A percentile compares a stretch with the other conserved stretches of the same genome.
phyloP scores from a whole-genome alignment of 2,329 filamentous ascomycete genomes.

The Talaromyces sp. region DNA sequence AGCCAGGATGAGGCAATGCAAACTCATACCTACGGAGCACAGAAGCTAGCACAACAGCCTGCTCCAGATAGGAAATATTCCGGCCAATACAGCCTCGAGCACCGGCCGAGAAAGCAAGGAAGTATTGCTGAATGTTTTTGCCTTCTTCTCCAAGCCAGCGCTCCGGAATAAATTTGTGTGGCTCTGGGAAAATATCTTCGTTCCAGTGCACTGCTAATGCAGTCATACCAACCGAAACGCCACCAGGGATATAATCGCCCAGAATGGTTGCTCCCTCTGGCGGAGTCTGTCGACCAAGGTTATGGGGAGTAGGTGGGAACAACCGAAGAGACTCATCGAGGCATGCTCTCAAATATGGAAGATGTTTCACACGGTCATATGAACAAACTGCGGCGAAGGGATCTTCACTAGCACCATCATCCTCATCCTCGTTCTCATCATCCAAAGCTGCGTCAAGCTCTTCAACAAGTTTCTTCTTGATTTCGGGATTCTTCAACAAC shows the following conservation, averaged over 20 bases:
- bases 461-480: not conserved
- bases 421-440: not conserved
- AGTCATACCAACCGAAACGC: not conserved
- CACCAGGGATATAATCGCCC: not conserved
- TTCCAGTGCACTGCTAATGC: not conserved
- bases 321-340: not conserved
- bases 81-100: not conserved
- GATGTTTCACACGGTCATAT: not conserved
- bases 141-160: not conserved
- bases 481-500: not conserved
- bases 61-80: not conserved
- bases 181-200: not conserved
- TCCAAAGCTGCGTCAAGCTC: not conserved
- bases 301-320: not conserved
- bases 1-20: not conserved
- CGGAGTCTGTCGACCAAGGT: not conserved
- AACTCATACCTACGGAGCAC: not conserved
- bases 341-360: not conserved
- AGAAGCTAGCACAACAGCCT: not conserved
- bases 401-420: not conserved
- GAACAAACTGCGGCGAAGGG: not conserved
- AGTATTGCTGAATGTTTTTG: not conserved
- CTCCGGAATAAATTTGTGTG: not conserved
- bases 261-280: not conserved
- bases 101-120: not conserved